phyloP scores from a whole-genome alignment of 2,329 filamentous ascomycete species.

The Epichloe elymi region DNA sequence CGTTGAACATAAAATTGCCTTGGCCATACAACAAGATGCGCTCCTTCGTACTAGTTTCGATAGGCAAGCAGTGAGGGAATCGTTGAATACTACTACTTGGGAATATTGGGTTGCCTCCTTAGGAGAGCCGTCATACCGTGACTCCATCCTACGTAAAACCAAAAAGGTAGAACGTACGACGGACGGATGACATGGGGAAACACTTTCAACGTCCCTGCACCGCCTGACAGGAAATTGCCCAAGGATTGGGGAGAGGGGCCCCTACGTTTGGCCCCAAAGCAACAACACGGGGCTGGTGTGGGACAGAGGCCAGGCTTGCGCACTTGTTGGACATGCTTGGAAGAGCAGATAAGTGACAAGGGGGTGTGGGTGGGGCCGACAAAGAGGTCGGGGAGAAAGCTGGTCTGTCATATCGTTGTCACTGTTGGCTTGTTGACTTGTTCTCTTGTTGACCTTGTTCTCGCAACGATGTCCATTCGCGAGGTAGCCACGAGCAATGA shows the following conservation, averaged over 20 bases:
- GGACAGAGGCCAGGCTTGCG: slow-evolving; percentile 3
- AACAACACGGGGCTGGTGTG: slow-evolving; percentile 3
- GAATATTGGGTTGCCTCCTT: too few species aligned
- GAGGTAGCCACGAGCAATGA: neutral
- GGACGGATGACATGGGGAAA: too few species aligned
- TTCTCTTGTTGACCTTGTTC: neutral
- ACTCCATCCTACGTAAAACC: neutral
- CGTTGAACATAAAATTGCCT: too few species aligned
- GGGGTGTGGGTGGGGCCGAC: slow-evolving; percentile 4
- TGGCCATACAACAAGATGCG: too few species aligned
- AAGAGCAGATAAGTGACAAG: neutral
- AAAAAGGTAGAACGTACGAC: too few species aligned
- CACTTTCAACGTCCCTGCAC: neutral
- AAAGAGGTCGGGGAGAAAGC: slow-evolving; percentile 1
- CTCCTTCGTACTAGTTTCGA: too few species aligned
- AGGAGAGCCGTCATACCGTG: too few species aligned
- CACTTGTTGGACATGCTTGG: neutral
- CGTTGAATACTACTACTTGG: too few species aligned
- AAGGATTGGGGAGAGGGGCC: neutral
- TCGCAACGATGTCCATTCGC: neutral
- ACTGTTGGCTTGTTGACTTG: neutral
- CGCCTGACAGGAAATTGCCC: slow-evolving; percentile 5
- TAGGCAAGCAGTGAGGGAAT: too few species aligned
- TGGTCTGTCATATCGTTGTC: slow-evolving; percentile 1
- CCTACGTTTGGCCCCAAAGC: too few species aligned